Evolutionary conservation across 1,139 yeast genomes (phyloP).

Genomic region (Candida sanyaensis): DNA sequence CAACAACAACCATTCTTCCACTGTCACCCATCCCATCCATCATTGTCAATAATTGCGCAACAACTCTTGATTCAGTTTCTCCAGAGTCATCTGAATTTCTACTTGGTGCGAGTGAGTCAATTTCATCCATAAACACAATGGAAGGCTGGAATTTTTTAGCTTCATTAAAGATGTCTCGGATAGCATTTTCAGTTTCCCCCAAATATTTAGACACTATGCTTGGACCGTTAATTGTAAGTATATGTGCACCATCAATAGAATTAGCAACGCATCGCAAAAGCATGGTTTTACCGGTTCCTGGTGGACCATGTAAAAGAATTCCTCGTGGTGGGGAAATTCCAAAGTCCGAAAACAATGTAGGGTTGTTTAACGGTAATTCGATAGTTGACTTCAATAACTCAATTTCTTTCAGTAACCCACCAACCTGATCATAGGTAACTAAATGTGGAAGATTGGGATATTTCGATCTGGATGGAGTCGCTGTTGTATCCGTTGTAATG

Average conservation of each 20-base stretch:
- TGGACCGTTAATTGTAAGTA: conserved; percentile 85
- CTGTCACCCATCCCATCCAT: conserved; percentile 86
- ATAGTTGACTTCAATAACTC: conserved; percentile 63
- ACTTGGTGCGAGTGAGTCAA: conserved; percentile 87
- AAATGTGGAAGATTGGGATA: conserved; percentile 45
- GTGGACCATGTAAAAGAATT: conserved; percentile 87
- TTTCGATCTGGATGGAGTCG: conserved; percentile 23
- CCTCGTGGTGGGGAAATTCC: conserved; percentile 94
- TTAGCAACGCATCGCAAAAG: conserved; percentile 81
- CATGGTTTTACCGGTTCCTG: conserved; percentile 97
- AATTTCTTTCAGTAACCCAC: conserved; percentile 76
- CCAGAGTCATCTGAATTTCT: conserved; percentile 83
- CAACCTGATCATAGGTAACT: conserved; percentile 56
- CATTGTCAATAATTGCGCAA: conserved; percentile 81
- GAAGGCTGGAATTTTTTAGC: conserved; percentile 86
- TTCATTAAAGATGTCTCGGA: conserved; percentile 80
- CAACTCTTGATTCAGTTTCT: conserved; percentile 86
- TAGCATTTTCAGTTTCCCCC: conserved; percentile 89
- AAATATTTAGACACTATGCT: conserved; percentile 88
- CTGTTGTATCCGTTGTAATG: conserved; percentile 15
- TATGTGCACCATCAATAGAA: conserved; percentile 63
- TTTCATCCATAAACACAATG: conserved; percentile 85
- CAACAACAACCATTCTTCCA: conserved; percentile 75
- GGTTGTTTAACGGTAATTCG: conserved; percentile 78
- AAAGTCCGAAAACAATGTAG: conserved; percentile 75